phyloP scores from a whole-genome alignment of 148 eudicot genomes.

The Bassia scoparia region DNA sequence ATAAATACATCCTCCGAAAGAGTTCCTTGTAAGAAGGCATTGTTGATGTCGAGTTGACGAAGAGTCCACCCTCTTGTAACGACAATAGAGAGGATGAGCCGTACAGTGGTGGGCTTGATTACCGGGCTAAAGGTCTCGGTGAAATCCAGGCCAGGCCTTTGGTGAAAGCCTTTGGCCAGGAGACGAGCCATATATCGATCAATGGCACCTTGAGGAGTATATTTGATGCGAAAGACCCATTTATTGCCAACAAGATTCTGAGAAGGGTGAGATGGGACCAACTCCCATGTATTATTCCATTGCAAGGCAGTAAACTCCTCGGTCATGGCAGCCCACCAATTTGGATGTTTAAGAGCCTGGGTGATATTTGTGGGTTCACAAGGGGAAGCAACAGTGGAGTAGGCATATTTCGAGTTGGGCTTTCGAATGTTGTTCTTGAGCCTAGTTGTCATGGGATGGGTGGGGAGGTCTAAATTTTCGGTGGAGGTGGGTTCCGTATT shows the following conservation, averaged over 20 bases:
- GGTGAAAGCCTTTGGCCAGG: too few relatives aligned
- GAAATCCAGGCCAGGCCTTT: too few relatives aligned
- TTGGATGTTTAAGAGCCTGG: not conserved
- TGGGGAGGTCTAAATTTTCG: too few relatives aligned
- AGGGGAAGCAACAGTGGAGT: not conserved
- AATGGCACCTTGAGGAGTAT: too few relatives aligned
- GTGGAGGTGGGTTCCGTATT: too few relatives aligned
- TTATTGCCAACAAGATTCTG: not conserved
- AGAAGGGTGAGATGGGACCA: not conserved
- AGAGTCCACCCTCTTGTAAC: not conserved
- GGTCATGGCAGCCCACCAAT: not conserved
- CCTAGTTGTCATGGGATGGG: not conserved
- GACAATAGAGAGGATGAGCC: not conserved
- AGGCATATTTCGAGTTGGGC: not conserved
- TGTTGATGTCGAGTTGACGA: not conserved
- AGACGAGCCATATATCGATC: too few relatives aligned
- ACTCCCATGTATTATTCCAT: not conserved
- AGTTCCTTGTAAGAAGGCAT: conserved; percentile 6
- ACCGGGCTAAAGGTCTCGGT: not conserved
- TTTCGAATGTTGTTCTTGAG: too few relatives aligned
- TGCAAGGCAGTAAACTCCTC: not conserved
- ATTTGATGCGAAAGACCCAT: conserved; percentile 17
- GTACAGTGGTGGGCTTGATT: not conserved
- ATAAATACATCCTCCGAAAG: too few relatives aligned
- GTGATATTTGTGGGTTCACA: not conserved